Evolutionary conservation across 257 asterid species (phyloP), one percentile per base, ranked within the genome.

Genomic region (Phtheirospermum japonicum): DNA sequence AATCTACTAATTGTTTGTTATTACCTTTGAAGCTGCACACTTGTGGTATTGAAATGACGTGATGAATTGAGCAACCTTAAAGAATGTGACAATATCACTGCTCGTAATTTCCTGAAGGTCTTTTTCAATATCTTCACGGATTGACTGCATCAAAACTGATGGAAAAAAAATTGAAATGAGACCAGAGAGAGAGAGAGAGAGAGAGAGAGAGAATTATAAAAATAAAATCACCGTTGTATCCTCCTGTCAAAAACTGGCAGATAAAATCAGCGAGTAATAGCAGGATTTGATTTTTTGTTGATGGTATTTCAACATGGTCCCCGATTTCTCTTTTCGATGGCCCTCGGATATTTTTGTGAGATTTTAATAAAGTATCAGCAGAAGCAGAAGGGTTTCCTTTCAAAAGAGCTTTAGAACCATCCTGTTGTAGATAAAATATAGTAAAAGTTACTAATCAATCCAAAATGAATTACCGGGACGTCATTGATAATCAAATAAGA

Each of bases 391-490:
- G 99, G 68, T 89, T 92, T 67, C 97, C 99, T 69, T 80, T 77
- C 50, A 82, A 71, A 75, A 85, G 76, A 56, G 96, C 82, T 82
- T 86, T 89, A 55, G 95, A 92, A 77, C 99, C 99, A 83, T 92
- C 97, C 99, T 92, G 85, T 75, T 59, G 66, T 16, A 64, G 69
- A 68, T 50, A 50, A 39, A 57, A 32, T 33, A 58, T 65, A 60
- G 45, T 28, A 48, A 32, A 23, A 12, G 46, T 52, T 58, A 64
- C 59, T 68, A 1, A 23, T 23, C 42, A 49, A 12, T 32, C 23
- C 37, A 62, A 26, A 67, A 17, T 2, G 16, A 59, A 59, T 52
- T 51, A 43, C 58, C 50, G 19, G 63, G 57, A 59, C 60, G 63
- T 39, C 6, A 71, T 50, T 53, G 40, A 33, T 6, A 67, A 67